A percentile compares a stretch with the other conserved stretches of the same genome.
phyloP scores from a whole-genome alignment of 345 rosid genomes.

The Gossypium stocksii region DNA sequence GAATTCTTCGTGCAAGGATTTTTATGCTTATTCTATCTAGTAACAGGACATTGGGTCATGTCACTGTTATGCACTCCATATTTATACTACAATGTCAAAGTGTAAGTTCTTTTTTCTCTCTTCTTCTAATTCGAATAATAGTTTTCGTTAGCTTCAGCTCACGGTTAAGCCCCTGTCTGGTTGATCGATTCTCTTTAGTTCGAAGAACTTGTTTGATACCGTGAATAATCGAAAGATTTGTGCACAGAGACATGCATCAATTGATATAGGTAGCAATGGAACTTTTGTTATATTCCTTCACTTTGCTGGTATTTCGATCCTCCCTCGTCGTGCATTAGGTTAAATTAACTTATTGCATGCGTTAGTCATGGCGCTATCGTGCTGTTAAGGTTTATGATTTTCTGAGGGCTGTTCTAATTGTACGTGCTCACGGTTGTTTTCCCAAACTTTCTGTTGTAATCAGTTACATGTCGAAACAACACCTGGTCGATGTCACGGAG shows the following conservation, averaged over 20 bases:
- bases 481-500: conserved; percentile 90
- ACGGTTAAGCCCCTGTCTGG: not conserved
- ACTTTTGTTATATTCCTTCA: not conserved
- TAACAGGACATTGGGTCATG: conserved; percentile 74
- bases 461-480: conserved; percentile 61
- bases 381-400: not conserved
- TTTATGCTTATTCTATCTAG: conserved; percentile 43
- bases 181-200: not conserved
- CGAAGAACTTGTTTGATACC: not conserved
- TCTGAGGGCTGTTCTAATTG: not conserved
- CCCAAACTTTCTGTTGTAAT: conserved; percentile 2
- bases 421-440: not conserved
- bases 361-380: not conserved
- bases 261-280: not conserved
- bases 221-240: not conserved
- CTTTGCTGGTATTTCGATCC: not conserved
- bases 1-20: conserved; percentile 58
- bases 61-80: conserved; percentile 50
- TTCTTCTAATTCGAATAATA: not conserved
- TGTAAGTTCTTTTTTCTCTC: conserved; percentile 37
- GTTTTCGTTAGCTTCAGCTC: not conserved
- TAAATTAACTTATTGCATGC: not conserved
- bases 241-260: not conserved
- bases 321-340: not conserved
- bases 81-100: conserved; percentile 57